phyloP scores from a whole-genome alignment of 2,329 filamentous ascomycete genomes.

The Scedosporium minutisporum region DNA sequence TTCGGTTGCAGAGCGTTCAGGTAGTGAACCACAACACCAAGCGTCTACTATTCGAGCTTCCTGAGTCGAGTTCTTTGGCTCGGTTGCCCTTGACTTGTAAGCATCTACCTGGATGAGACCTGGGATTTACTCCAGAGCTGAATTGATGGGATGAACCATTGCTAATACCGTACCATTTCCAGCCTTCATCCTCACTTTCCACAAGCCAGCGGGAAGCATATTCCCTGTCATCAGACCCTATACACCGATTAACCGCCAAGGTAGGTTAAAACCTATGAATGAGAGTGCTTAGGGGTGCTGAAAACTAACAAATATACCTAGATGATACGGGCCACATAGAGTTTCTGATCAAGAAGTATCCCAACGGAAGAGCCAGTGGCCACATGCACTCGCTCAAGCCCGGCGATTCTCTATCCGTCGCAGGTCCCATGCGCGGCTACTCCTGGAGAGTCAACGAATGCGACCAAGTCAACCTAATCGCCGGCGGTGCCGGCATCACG shows the following conservation, averaged over 20 bases:
- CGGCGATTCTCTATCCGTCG: slow-evolving; percentile 51
- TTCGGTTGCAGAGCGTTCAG: slow-evolving; percentile 41
- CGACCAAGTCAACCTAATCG: slow-evolving; percentile 51
- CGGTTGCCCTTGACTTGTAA: slow-evolving; percentile 41
- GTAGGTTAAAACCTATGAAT: slow-evolving; percentile 20
- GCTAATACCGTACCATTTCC: slow-evolving; percentile 8
- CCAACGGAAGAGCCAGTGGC: slow-evolving; percentile 51
- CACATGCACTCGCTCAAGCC: slow-evolving; percentile 58
- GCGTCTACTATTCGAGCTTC: slow-evolving; percentile 44
- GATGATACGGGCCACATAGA: slow-evolving; percentile 51
- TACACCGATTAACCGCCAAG: slow-evolving; percentile 48
- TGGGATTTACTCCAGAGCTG: not conserved
- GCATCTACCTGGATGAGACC: slow-evolving; percentile 7
- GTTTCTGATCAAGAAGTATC: slow-evolving; percentile 59
- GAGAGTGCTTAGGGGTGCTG: not conserved
- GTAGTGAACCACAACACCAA: slow-evolving; percentile 50
- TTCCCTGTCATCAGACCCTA: slow-evolving; percentile 56
- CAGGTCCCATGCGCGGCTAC: slow-evolving; percentile 42
- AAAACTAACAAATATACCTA: slow-evolving; percentile 12
- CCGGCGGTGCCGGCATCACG: slow-evolving; percentile 64
- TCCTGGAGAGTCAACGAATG: slow-evolving; percentile 41
- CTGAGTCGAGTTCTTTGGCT: slow-evolving; percentile 32
- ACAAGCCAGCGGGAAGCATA: slow-evolving; percentile 46
- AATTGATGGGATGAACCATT: not conserved
- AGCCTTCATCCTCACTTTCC: slow-evolving; percentile 49